Evolutionary conservation across 768 basidiomycete species (phyloP).

Genomic region (Auricularia sp.): DNA sequence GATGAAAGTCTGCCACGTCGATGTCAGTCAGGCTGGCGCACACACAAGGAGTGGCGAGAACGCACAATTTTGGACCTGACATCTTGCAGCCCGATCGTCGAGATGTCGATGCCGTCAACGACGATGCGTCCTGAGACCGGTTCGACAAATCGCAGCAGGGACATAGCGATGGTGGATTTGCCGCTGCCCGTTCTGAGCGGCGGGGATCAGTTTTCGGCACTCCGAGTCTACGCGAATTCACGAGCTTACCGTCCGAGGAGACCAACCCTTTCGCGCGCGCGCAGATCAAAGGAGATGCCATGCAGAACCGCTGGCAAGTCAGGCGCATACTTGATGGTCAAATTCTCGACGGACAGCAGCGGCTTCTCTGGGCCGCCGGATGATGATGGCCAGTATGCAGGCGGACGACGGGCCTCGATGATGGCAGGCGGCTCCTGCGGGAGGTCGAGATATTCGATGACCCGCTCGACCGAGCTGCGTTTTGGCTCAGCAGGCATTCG

Average conservation of each 20-base stretch:
- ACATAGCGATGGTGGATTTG: constrained; percentile 24
- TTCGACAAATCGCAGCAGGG: constrained; percentile 29
- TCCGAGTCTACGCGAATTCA: background rate
- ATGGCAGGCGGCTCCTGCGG: constrained; percentile 22
- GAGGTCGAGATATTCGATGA: constrained; percentile 22
- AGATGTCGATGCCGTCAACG: constrained; percentile 33
- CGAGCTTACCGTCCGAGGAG: constrained; percentile 23
- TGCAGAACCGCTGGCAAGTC: constrained; percentile 23
- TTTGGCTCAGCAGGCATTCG: background rate
- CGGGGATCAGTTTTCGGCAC: background rate
- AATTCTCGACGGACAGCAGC: constrained; percentile 19
- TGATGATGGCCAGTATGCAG: constrained; percentile 16
- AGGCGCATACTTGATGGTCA: constrained; percentile 19
- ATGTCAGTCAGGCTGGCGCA: background rate
- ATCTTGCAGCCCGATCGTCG: constrained; percentile 28
- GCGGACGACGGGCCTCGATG: constrained; percentile 22
- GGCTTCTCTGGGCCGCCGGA: constrained; percentile 18
- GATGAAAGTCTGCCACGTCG: constrained; percentile 21
- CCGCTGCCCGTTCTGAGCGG: constrained; percentile 10
- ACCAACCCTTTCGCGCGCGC: constrained; percentile 22
- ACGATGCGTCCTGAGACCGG: constrained; percentile 25
- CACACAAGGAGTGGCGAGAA: background rate
- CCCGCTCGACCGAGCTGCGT: constrained; percentile 13
- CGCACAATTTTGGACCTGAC: constrained; percentile 11
- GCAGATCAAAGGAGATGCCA: constrained; percentile 21